Base-by-base conservation (phyloP, 129 eudicot genomes). In the Flaveria ramosissima region DNA sequence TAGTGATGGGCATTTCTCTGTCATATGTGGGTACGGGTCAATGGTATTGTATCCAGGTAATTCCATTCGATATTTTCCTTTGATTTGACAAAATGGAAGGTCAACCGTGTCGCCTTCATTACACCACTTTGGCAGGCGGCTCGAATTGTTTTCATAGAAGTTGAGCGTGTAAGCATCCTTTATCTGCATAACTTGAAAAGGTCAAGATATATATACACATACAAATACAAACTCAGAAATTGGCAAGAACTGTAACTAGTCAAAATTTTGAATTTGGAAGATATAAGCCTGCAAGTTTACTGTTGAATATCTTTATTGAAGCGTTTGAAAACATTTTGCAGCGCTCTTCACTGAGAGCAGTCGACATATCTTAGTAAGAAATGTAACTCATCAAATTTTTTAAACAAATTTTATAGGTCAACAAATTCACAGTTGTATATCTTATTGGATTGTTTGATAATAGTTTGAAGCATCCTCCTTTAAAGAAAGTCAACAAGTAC, bases 71-170 rank as follows among this genome's bases (percentile, higher is more conserved):
- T 95, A 95, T 78, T 86, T 92, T 15, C 99, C 99, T 80, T 76
- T 81, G 7, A 95, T 88, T 84, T 95, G 99, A 77, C 99, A 95
- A 74, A 57, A 95, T 16, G 97, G 97, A 60, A 92, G 90, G 74
- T 89, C 80, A 71, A 86, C 91, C 0, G 84, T 82, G 82, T 95
- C 96, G 23, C 84, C 97, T 53, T 87, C 89, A 14, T 95, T 89
- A 85, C 99, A 95, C 99, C 99, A 95, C 71, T 82, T 88, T 46
- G 99, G 99, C 82, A 95, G 83, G 27, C 92, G 92, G 79, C 91
- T 89, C 36, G 87, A 80, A 68, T 92, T 53, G 83, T 74, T 84
- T 74, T 95, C 99, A 30, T 89, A 95, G 48, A 92, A 87, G 41
- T 92, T 92, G 65, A 95, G 96, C 1, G 82, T 76, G 86, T 95